Conservation (phyloP, 2,329 filamentous ascomycete species). For the Trichoderma sp. region DNA sequence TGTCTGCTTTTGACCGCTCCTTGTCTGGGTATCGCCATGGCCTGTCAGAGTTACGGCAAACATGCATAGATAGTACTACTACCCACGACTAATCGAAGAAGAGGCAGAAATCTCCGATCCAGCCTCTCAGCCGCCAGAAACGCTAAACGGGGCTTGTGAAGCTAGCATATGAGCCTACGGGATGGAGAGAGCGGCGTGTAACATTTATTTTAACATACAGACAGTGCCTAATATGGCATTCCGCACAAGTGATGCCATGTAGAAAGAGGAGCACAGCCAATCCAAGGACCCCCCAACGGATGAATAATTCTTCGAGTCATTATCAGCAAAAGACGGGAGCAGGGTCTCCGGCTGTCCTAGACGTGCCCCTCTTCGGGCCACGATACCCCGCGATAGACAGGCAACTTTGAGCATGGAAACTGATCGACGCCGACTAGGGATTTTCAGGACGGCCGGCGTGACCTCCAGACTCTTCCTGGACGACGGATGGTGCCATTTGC, state of each 20-base stretch:
- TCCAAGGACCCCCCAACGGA: not conserved
- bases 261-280: not conserved
- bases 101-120: conserved; percentile 12
- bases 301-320: not conserved
- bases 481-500: conserved; percentile 5
- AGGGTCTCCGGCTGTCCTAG: not conserved
- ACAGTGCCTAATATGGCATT: not conserved
- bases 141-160: not conserved
- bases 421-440: conserved; percentile 13
- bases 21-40: not conserved
- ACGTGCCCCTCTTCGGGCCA: conserved; percentile 10
- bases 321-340: conserved; percentile 2
- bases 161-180: not conserved
- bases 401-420: not conserved
- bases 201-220: not conserved
- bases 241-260: not conserved
- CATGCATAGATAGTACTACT: not conserved
- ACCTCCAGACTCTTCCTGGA: not conserved
- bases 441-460: not conserved
- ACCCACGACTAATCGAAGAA: not conserved
- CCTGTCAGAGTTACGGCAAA: not conserved
- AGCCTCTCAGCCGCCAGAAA: conserved; percentile 23
- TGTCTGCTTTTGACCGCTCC: conserved; percentile 19
- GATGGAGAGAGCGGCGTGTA: not conserved
- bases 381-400: conserved; percentile 21